phyloP scores from a whole-genome alignment of 2,329 filamentous ascomycete species.

The Botrytis pseudocinerea region DNA sequence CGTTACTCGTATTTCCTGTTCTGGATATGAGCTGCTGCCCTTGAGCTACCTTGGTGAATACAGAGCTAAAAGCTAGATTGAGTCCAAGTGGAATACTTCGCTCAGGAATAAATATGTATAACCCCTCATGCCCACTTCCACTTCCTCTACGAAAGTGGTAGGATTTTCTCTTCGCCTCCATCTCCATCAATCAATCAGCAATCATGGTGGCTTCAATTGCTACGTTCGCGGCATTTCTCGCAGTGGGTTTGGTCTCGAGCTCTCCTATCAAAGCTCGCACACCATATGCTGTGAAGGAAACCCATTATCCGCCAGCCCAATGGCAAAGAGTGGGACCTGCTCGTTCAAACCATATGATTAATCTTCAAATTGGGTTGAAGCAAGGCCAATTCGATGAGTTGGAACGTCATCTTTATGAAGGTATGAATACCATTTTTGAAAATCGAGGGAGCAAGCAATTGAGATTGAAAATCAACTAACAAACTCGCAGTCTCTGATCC shows the following conservation, averaged over 20 bases:
- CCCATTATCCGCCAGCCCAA: constrained; percentile 20
- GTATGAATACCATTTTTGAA: not conserved
- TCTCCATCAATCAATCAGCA: constrained; percentile 9
- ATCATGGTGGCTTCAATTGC: constrained; percentile 24
- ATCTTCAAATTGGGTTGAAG: constrained; percentile 25
- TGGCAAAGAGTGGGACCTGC: constrained; percentile 23
- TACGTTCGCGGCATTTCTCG: not conserved
- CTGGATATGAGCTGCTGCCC: not conserved
- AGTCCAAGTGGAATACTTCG: not conserved
- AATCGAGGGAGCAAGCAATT: not conserved
- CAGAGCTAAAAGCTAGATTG: not conserved
- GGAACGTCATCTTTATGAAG: constrained; percentile 25
- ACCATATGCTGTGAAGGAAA: constrained; percentile 25
- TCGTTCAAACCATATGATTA: constrained; percentile 8
- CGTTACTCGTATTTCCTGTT: not conserved
- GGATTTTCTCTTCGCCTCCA: not conserved
- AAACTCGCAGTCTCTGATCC: constrained; percentile 51
- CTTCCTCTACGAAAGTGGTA: not conserved
- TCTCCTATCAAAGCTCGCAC: constrained; percentile 24
- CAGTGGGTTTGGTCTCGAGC: constrained; percentile 15
- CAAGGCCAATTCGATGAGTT: constrained; percentile 25
- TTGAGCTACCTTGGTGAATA: not conserved
- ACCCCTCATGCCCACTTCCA: not conserved
- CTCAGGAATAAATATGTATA: not conserved
- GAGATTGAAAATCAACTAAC: not conserved